Evolutionary conservation across 768 basidiomycete species (phyloP).

Genomic region (Pleurotus djamor): DNA sequence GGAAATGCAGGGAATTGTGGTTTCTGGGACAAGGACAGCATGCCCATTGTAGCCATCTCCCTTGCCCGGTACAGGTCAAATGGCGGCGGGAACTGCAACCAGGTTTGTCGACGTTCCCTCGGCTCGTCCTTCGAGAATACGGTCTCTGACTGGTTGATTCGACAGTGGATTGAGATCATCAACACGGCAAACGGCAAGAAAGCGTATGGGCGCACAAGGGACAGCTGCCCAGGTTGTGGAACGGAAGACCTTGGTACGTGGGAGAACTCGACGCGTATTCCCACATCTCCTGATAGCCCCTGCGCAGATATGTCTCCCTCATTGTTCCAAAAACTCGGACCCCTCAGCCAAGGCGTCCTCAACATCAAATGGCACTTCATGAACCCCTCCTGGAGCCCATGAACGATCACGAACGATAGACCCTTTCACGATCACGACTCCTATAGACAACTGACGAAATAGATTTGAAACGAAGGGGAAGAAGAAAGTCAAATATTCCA

Average conservation of each 20-base stretch:
- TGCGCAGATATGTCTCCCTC: constrained; percentile 63
- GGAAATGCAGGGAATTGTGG: constrained; percentile 65
- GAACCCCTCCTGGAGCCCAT: constrained; percentile 41
- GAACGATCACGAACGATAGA: constrained; percentile 8
- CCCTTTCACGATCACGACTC: no score
- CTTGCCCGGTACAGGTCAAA: constrained; percentile 47
- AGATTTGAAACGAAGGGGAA: no score
- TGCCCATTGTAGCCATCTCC: constrained; percentile 64
- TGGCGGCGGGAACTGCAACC: constrained; percentile 53
- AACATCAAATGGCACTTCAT: constrained; percentile 62
- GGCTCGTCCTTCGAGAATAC: background rate
- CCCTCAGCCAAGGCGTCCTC: constrained; percentile 47
- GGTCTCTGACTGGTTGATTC: constrained; percentile 11
- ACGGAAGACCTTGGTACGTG: constrained; percentile 54
- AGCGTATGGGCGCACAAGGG: constrained; percentile 48
- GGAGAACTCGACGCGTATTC: background rate
- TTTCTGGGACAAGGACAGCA: constrained; percentile 38
- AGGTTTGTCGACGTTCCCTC: constrained; percentile 36
- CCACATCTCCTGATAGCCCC: background rate
- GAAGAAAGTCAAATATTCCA: no score
- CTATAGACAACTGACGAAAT: no score
- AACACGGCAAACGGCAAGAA: constrained; percentile 53
- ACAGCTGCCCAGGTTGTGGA: constrained; percentile 59
- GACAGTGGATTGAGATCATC: constrained; percentile 59
- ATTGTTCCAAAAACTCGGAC: constrained; percentile 52